These are phyloP conservation scores for Zanthoxylum bungeanum DNA, from an alignment of 345 rosid genomes.

Conservation along the genomic window DNA sequence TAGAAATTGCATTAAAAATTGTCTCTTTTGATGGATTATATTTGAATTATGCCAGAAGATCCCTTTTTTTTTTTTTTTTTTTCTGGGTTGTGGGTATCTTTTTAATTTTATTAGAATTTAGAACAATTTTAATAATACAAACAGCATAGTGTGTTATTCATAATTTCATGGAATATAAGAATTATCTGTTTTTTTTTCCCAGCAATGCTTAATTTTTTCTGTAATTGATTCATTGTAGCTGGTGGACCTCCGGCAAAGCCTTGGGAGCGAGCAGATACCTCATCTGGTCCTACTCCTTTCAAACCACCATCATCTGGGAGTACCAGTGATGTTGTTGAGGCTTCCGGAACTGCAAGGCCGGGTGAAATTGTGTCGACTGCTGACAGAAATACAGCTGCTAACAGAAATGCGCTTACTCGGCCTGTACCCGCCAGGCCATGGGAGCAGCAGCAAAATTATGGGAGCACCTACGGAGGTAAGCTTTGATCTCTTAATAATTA, in stretches of 20 bases:
- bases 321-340: constrained; percentile 91
- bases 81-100: too few species aligned
- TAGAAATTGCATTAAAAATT: background rate
- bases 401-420: constrained; percentile 49
- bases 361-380: constrained; percentile 68
- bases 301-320: constrained; percentile 84
- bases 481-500: background rate
- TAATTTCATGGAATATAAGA: background rate
- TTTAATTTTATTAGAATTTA: background rate
- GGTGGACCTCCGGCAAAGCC: constrained; percentile 78
- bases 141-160: background rate
- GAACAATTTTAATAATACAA: background rate
- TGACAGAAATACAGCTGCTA: constrained; percentile 41
- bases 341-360: constrained; percentile 88
- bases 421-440: constrained; percentile 90
- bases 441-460: constrained; percentile 81
- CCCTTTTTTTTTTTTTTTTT: too few species aligned
- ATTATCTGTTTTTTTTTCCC: background rate
- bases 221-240: constrained; percentile 28
- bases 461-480: constrained; percentile 54
- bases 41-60: too few species aligned
- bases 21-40: background rate
- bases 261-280: constrained; percentile 82
- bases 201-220: background rate
- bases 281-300: constrained; percentile 80